phyloP scores from a whole-genome alignment of 331 rosid genomes.

The Spiraea crenata region DNA sequence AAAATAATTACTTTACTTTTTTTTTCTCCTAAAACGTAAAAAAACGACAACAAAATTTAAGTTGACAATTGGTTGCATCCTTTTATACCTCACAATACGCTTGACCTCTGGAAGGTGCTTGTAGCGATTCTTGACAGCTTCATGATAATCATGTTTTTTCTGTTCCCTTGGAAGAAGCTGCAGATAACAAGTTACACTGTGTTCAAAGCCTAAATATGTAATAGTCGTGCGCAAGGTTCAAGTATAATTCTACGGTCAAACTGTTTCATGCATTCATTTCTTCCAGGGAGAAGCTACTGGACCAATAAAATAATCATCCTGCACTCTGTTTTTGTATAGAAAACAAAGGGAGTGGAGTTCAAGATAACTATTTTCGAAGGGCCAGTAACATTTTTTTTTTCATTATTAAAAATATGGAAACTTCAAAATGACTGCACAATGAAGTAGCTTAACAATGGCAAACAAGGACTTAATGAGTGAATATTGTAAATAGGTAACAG shows the following conservation, averaged over 20 bases:
- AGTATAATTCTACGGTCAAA: not conserved
- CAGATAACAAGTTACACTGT: slow-evolving; percentile 13
- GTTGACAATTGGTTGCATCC: slow-evolving; percentile 1
- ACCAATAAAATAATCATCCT: no score
- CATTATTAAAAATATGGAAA: no score
- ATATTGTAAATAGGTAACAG: not conserved
- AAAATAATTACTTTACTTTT: not conserved
- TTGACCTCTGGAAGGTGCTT: slow-evolving; percentile 82
- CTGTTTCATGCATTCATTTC: not conserved
- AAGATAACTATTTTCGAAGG: no score
- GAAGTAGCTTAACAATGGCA: not conserved
- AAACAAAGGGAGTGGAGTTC: no score
- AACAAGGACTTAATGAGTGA: not conserved
- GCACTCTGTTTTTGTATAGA: no score
- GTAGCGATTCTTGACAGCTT: slow-evolving; percentile 83
- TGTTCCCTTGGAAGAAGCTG: slow-evolving; percentile 94
- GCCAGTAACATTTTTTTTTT: no score
- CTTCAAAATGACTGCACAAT: not conserved
- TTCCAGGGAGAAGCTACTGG: not conserved
- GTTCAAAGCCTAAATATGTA: not conserved
- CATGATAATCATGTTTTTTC: slow-evolving; percentile 75
- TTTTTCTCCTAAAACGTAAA: not conserved
- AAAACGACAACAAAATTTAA: not conserved
- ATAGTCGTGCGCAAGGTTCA: not conserved
- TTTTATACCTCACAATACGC: slow-evolving; percentile 69